Evolutionary conservation across 805 yeast species (phyloP).

Genomic region (Pichia kluyveri): DNA sequence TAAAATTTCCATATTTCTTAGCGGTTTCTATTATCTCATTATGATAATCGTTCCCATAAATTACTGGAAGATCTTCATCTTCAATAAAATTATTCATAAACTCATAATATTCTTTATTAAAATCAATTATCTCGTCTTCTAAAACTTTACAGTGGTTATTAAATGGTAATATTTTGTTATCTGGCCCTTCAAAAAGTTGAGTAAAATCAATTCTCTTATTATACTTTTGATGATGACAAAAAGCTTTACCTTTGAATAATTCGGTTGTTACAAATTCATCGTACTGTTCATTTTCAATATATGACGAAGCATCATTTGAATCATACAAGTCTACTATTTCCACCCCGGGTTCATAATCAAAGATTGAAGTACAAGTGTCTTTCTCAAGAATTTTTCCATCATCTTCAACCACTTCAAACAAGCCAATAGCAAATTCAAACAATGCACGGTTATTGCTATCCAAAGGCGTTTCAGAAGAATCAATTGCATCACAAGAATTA

Average conservation of each 20-base stretch:
- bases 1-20: neutral
- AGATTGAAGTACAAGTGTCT: too few relatives aligned
- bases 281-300: too few relatives aligned
- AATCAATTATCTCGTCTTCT: neutral
- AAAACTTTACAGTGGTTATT: neutral
- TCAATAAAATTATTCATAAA: neutral
- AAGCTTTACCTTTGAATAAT: neutral
- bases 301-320: too few relatives aligned
- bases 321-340: too few relatives aligned
- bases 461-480: too few relatives aligned
- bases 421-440: too few relatives aligned
- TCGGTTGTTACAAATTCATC: too few relatives aligned
- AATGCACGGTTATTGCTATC: too few relatives aligned
- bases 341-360: too few relatives aligned
- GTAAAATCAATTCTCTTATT: neutral
- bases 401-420: too few relatives aligned
- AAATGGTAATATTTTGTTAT: neutral
- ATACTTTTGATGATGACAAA: neutral
- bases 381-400: too few relatives aligned
- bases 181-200: neutral
- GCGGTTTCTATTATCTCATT: neutral
- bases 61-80: neutral
- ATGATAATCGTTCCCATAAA: neutral
- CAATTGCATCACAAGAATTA: too few relatives aligned
- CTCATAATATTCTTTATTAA: neutral